phyloP scores from a whole-genome alignment of 495 filamentous ascomycete genomes.

The Immersiella caudata region DNA sequence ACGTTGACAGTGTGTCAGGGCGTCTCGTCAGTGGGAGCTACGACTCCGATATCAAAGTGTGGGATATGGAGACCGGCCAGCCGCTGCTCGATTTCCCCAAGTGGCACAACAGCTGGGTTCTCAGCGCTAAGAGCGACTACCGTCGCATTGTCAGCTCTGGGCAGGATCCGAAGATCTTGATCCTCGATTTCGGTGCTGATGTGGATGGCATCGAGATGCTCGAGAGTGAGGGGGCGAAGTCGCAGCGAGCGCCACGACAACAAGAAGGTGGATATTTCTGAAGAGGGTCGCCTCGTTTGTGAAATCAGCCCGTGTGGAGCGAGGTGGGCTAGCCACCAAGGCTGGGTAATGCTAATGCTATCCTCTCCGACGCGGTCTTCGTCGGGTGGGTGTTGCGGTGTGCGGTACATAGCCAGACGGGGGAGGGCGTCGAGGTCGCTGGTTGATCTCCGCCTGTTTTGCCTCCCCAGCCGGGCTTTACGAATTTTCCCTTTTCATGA shows the following conservation, averaged over 20 bases:
- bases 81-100: slow-evolving; percentile 75
- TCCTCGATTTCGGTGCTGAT: slow-evolving; percentile 83
- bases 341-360: background rate
- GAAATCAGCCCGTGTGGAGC: background rate
- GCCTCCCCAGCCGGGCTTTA: background rate
- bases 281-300: background rate
- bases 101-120: slow-evolving; percentile 95
- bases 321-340: background rate
- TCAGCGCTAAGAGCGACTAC: slow-evolving; percentile 94
- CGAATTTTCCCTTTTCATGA: background rate
- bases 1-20: slow-evolving; percentile 80
- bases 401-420: background rate
- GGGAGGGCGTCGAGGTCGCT: background rate
- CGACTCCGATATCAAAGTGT: slow-evolving; percentile 91
- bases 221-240: slow-evolving; percentile 37
- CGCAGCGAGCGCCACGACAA: background rate
- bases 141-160: slow-evolving; percentile 89
- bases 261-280: slow-evolving; percentile 16
- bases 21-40: slow-evolving; percentile 90
- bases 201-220: slow-evolving; percentile 57
- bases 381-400: background rate
- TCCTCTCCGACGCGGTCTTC: background rate
- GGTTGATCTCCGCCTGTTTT: slow-evolving; percentile 6
- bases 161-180: slow-evolving; percentile 85
- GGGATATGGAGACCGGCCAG: slow-evolving; percentile 74